phyloP scores from a whole-genome alignment of 192 early-diverging fungal species.

The Spizellomyces punctatus region DNA sequence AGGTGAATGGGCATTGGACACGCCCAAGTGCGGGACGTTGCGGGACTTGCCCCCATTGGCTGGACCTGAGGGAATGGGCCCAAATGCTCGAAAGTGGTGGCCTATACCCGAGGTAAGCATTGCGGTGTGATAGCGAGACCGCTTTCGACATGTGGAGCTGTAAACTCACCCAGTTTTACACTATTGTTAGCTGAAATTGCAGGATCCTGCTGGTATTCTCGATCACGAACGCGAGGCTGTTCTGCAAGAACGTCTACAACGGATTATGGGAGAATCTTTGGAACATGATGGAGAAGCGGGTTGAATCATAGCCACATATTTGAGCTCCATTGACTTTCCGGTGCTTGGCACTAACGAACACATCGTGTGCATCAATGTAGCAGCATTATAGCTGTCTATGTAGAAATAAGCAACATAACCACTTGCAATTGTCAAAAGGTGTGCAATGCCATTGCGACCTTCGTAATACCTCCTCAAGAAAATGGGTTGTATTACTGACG shows the following conservation, averaged over 20 bases:
- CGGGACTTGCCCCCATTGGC: conserved; percentile 47
- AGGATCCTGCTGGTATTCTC: conserved; percentile 37
- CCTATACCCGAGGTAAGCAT: conserved; percentile 48
- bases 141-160: not conserved
- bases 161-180: too few relatives aligned
- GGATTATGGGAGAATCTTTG: conserved; percentile 29
- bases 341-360: too few relatives aligned
- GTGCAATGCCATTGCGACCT: too few relatives aligned
- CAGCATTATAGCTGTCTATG: too few relatives aligned
- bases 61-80: conserved; percentile 29
- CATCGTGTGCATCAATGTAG: too few relatives aligned
- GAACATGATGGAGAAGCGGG: too few relatives aligned
- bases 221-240: conserved; percentile 34
- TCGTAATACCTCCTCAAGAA: too few relatives aligned
- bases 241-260: conserved; percentile 34
- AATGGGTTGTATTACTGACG: too few relatives aligned
- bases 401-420: too few relatives aligned
- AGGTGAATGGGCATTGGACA: conserved; percentile 58
- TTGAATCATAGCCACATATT: too few relatives aligned
- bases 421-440: too few relatives aligned
- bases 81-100: conserved; percentile 32
- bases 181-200: conserved; percentile 37
- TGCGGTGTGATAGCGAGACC: not conserved
- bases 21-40: conserved; percentile 61
- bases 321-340: too few relatives aligned